Conservation (phyloP, 441 rosid genomes). For the Breynia disticha region DNA sequence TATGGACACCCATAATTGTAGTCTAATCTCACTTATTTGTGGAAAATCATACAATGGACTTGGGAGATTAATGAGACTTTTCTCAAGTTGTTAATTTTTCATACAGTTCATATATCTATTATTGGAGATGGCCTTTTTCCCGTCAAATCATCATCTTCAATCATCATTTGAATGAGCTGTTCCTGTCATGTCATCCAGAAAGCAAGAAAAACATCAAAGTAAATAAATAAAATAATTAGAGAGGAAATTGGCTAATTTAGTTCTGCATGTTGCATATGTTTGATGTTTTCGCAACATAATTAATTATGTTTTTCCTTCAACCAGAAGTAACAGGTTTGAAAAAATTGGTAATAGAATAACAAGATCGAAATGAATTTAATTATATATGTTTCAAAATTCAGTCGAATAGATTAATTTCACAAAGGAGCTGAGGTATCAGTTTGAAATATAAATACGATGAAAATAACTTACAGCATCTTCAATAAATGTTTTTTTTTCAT, state of each 20-base stretch:
- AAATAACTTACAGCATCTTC: no score
- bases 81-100: not conserved
- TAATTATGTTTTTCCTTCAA: not conserved
- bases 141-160: conserved; percentile 41
- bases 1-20: no score
- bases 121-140: conserved; percentile 40
- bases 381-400: no score
- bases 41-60: not conserved
- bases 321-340: no score
- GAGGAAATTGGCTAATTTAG: not conserved
- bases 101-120: conserved; percentile 25
- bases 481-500: no score
- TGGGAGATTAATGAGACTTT: not conserved
- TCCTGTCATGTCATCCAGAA: conserved; percentile 40
- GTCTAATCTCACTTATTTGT: no score
- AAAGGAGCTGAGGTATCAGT: no score
- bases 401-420: no score
- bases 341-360: no score
- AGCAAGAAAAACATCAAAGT: no score
- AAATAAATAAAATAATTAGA: not conserved
- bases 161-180: conserved; percentile 54
- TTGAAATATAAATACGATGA: no score
- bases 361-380: no score
- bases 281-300: conserved; percentile 6
- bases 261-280: not conserved